Base-by-base conservation (phyloP, 1,284 basidiomycete species). In the Puccinia sorghi region DNA sequence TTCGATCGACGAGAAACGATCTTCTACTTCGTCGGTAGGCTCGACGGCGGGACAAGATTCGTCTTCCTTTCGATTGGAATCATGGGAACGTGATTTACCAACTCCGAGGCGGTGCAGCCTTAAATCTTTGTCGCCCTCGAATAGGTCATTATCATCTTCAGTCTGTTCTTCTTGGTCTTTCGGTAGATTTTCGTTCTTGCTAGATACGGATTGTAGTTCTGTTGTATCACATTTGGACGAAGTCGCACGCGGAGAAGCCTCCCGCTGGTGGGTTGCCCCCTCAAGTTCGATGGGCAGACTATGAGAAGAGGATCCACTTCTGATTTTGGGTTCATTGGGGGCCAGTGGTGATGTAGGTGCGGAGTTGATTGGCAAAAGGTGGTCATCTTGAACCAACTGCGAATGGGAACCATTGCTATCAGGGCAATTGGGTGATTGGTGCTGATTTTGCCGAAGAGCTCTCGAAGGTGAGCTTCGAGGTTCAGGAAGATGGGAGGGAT, bases 71-170 rank as follows among this genome's bases (percentile, higher is more conserved):
- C 54, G 48, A 66, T 66, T 50, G 22, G 22, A 66, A 48, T 63
- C 20, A 27, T 41, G 8, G 17, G n/a, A 32, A 22, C 37, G 37
- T 22, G 63, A 32, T 50, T 67, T 46, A 52, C 43, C 50, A 7
- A 64, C n/a, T 69, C 66, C 54, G 22, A 64, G 61, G 48, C 37
- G 43, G 27, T 69, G 75, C 9, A 77, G 32, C 15, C 56, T 48
- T 27, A 69, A n/a, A 77, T 77, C 75, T 43, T 70, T 22, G 39
- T 77, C 75, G 43, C 54, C 75, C 64, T 77, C 75, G 37, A 77
- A 77, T n/a, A 77, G 56, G 41, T 77, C 75, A 59, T 69, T 77
- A 43, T 77, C 75, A 77, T 77, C 75, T 59, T 70, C 63, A 37
- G 59, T 32, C 43, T 69, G 46, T 22, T 54, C 50, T 52, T 63